A percentile compares a stretch with the other conserved stretches of the same genome.
These are phyloP conservation scores for Phialophora tarda DNA, from an alignment of 2,329 filamentous ascomycete genomes.

Conservation along the genomic window DNA sequence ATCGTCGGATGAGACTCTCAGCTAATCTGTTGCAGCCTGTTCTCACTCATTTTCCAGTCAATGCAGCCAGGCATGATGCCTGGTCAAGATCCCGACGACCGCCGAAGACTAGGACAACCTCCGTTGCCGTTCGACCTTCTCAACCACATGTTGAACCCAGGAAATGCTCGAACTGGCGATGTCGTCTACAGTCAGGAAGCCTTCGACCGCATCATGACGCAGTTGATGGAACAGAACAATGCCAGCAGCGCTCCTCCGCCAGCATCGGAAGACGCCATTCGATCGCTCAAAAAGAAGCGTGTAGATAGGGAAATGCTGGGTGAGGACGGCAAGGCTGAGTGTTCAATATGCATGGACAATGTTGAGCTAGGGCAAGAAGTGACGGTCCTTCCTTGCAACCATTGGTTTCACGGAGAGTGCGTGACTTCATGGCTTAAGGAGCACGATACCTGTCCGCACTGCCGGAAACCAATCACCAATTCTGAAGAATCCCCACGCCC, in stretches of 20 bases:
- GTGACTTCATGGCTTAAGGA: slow-evolving; percentile 83
- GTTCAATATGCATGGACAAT: slow-evolving; percentile 92
- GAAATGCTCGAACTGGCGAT: slow-evolving; percentile 66
- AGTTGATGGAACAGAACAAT: slow-evolving; percentile 80
- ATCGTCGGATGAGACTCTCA: background rate
- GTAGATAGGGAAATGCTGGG: slow-evolving; percentile 73
- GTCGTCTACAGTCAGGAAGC: slow-evolving; percentile 90
- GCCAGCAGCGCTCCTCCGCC: slow-evolving; percentile 79
- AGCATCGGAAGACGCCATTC: slow-evolving; percentile 76
- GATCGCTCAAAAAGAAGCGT: slow-evolving; percentile 71
- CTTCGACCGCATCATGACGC: slow-evolving; percentile 83
- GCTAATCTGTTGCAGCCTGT: slow-evolving; percentile 27
- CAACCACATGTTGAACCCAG: slow-evolving; percentile 47
- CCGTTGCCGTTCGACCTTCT: slow-evolving; percentile 55
- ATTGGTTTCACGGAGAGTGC: slow-evolving; percentile 91
- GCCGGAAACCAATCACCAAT: slow-evolving; percentile 49
- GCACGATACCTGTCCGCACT: slow-evolving; percentile 85
- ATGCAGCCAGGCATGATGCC: slow-evolving; percentile 25
- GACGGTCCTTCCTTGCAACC: slow-evolving; percentile 79
- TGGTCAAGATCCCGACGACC: slow-evolving; percentile 14
- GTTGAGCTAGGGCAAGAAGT: slow-evolving; percentile 75
- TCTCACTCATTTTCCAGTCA: slow-evolving; percentile 37
- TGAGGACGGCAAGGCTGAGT: slow-evolving; percentile 73
- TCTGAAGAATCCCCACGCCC: slow-evolving; percentile 25
- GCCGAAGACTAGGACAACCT: slow-evolving; percentile 18